Evolutionary conservation across 2,329 filamentous ascomycete species (phyloP).

Genomic region (Dendrostoma leiphaemia): DNA sequence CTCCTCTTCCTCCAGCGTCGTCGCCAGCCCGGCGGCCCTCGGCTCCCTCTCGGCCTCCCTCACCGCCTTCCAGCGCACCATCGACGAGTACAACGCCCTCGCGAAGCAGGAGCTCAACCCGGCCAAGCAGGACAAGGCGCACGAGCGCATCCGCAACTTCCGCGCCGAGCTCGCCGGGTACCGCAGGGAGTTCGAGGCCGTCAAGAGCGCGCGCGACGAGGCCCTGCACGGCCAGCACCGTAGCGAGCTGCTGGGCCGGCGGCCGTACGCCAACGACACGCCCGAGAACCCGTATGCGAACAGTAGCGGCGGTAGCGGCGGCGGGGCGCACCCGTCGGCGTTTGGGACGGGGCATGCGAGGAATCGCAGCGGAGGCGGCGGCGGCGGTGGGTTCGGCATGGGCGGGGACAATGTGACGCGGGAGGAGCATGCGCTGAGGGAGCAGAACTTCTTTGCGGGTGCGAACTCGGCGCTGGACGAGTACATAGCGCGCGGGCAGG

Average conservation of each 20-base stretch:
- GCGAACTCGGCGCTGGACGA: constrained; percentile 89
- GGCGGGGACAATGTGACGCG: constrained; percentile 64
- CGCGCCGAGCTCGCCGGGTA: constrained; percentile 79
- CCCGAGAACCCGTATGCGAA: constrained; percentile 93
- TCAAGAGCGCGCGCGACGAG: constrained; percentile 78
- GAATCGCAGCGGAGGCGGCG: constrained; percentile 34
- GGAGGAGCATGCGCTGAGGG: constrained; percentile 80
- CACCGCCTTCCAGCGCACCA: constrained; percentile 75
- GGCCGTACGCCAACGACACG: constrained; percentile 74
- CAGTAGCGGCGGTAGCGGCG: constrained; percentile 3
- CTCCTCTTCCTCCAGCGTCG: constrained; percentile 42
- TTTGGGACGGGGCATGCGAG: constrained; percentile 34
- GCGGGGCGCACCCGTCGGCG: constrained; percentile 27
- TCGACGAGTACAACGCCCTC: constrained; percentile 87
- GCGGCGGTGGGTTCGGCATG: constrained; percentile 39
- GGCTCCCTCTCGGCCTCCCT: constrained; percentile 71
- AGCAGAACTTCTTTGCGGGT: constrained; percentile 81
- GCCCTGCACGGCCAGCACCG: constrained; percentile 64
- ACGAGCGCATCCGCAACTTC: constrained; percentile 83
- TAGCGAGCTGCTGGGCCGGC: constrained; percentile 78
- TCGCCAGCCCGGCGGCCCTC: constrained; percentile 53
- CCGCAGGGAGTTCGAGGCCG: constrained; percentile 69
- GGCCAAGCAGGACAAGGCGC: constrained; percentile 88
- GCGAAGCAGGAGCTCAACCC: constrained; percentile 86
- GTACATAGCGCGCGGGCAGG: constrained; percentile 86